Evolutionary conservation across 805 yeast species (phyloP).

Genomic region (Phaffomyces opuntiae): DNA sequence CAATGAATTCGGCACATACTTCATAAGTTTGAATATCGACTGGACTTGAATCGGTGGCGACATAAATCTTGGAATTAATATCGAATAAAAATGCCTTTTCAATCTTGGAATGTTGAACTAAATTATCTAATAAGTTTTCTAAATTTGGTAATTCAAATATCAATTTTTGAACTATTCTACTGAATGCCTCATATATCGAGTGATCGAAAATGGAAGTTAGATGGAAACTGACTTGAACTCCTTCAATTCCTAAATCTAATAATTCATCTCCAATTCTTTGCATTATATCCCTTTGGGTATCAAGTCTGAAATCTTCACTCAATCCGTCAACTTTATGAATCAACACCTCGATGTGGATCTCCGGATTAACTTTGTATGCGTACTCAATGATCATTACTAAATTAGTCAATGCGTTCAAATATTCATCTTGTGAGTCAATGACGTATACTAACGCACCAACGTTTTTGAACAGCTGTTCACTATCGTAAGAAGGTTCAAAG

Average conservation of each 20-base stretch:
- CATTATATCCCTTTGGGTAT: constrained; percentile 94
- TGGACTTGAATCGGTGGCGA: constrained; percentile 93
- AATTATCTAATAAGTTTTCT: constrained; percentile 81
- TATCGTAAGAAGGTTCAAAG: constrained; percentile 79
- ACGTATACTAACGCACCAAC: constrained; percentile 92
- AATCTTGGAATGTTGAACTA: constrained; percentile 82
- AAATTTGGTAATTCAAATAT: constrained; percentile 83
- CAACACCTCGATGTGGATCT: constrained; percentile 81
- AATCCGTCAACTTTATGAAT: constrained; percentile 92
- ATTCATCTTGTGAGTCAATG: constrained; percentile 93
- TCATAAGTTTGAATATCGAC: constrained; percentile 94
- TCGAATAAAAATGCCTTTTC: constrained; percentile 93
- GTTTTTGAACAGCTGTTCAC: constrained; percentile 66
- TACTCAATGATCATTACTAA: constrained; percentile 81
- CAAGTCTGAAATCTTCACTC: constrained; percentile 87
- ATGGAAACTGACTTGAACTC: constrained; percentile 86
- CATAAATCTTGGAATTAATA: constrained; percentile 85
- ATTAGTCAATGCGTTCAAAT: constrained; percentile 83
- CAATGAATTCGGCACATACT: constrained; percentile 95
- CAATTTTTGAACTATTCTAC: constrained; percentile 85
- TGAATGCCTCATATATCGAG: constrained; percentile 91
- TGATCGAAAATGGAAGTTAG: constrained; percentile 93
- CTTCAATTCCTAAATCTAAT: constrained; percentile 81
- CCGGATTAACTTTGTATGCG: constrained; percentile 79
- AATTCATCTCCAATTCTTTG: constrained; percentile 92